These are phyloP conservation scores for Rhodotorula sp. DNA, from an alignment of 1,284 basidiomycete species.

Conservation along the genomic window DNA sequence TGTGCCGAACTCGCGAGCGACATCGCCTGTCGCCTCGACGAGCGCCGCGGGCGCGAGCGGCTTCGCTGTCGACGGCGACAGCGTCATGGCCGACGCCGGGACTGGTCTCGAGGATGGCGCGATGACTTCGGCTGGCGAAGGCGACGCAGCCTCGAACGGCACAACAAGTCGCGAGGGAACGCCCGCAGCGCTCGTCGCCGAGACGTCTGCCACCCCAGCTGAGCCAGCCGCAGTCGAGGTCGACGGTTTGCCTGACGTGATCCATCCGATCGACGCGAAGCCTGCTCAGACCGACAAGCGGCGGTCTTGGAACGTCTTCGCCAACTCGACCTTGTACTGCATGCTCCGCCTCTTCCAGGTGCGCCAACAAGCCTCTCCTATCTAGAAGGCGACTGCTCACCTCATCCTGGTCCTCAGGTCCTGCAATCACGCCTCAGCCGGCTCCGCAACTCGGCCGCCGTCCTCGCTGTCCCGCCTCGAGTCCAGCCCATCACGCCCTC, in stretches of 20 bases:
- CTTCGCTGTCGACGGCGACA: constrained; percentile 9
- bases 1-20: constrained; percentile 37
- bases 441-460: constrained; percentile 53
- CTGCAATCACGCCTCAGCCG: constrained; percentile 77
- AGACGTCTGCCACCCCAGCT: constrained; percentile 19
- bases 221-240: constrained; percentile 14
- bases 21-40: constrained; percentile 4
- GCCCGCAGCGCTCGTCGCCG: constrained; percentile 10
- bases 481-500: constrained; percentile 51
- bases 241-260: constrained; percentile 40
- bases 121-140: background rate
- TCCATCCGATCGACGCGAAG: constrained; percentile 49
- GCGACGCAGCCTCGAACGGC: background rate
- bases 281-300: constrained; percentile 44
- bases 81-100: constrained; percentile 11
- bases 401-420: constrained; percentile 56
- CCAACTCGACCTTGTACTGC: constrained; percentile 89
- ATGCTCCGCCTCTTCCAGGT: constrained; percentile 84
- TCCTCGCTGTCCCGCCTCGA: constrained; percentile 37
- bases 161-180: constrained; percentile 23
- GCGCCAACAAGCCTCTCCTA: constrained; percentile 44
- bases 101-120: constrained; percentile 28
- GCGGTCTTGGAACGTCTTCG: constrained; percentile 64
- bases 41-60: background rate
- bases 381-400: constrained; percentile 6